Evolutionary conservation across 2,329 filamentous ascomycete genomes (phyloP).

Genomic region (Diplodia sapinea): DNA sequence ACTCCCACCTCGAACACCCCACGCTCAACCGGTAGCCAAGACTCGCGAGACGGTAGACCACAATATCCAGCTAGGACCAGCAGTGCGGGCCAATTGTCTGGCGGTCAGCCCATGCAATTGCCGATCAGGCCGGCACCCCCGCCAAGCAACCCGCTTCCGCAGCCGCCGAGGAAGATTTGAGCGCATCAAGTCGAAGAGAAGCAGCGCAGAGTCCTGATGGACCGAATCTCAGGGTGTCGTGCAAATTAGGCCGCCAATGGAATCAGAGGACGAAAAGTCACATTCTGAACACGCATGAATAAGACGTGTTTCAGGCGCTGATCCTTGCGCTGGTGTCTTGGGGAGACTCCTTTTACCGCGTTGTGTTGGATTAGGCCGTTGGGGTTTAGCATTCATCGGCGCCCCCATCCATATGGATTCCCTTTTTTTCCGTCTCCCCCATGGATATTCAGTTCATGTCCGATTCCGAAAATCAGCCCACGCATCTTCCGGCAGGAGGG

Average conservation of each 20-base stretch:
- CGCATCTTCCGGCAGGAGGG: constrained; percentile 13
- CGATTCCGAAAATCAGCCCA: constrained; percentile 19
- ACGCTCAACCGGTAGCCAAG: constrained; percentile 17
- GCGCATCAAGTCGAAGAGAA: not conserved
- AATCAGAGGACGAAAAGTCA: not conserved
- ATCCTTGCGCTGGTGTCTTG: not conserved
- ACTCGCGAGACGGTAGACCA: constrained; percentile 41
- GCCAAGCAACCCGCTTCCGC: constrained; percentile 34
- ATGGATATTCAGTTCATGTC: constrained; percentile 20
- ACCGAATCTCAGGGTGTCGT: not conserved
- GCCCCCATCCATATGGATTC: constrained; percentile 19
- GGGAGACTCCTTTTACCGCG: not conserved
- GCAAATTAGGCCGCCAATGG: not conserved
- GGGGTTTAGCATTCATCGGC: constrained; percentile 24
- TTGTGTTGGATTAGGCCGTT: constrained; percentile 14
- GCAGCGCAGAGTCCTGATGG: constrained; percentile 11
- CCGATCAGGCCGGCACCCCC: constrained; percentile 54
- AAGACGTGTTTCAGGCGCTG: constrained; percentile 9
- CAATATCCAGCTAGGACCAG: constrained; percentile 52
- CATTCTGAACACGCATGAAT: not conserved
- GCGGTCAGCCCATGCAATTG: constrained; percentile 47
- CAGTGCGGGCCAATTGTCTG: constrained; percentile 47
- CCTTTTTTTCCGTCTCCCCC: constrained; percentile 5
- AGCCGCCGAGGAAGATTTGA: constrained; percentile 28
- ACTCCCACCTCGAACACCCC: constrained; percentile 34